Evolutionary conservation across 1,284 basidiomycete species (phyloP), one percentile per base, ranked within the genome.

Genomic region (Microbotryomycetes sp.): DNA sequence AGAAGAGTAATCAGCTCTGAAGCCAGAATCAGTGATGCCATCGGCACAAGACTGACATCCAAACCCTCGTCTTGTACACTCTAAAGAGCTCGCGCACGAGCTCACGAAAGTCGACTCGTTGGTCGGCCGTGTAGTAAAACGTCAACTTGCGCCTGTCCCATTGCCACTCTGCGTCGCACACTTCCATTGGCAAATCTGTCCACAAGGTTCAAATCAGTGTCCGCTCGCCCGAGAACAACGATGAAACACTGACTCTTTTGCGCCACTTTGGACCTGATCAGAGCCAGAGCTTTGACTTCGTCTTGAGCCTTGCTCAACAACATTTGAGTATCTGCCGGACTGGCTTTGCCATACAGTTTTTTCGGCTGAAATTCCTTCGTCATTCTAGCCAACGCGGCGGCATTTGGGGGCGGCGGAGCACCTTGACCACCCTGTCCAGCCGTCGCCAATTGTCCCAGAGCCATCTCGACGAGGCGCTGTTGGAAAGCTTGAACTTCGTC

Each of bases 101-200:
- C 75, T 97, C 93, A 70, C 94, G 83, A 79, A 98, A 97, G 77
- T 98, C 94, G 74, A 98, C 93, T 68, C 94, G 80, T 77, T 91
- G 91, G 73, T 94, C 91, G 56, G 93, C 91, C 62, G 93, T 81
- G 75, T 96, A 98, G 79, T 97, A 97, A 80, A 97, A 97, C 0
- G 94, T 97, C 65, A 98, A 78, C 78, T 97, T 97, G 76, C 92
- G 88, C 53, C 94, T 86, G 77, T 97, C 92, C 89, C 89, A 97
- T 75, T 98, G 94, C 79, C 94, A 97, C 78, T 97, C 94, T 30
- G 92, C 93, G 74, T 96, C 92, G 59, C 96, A 86, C 61, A 98
- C 91, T 76, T 93, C 89, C 94, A 98, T 98, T 18, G 92, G 91
- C 72, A 98, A 78, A 73, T 91, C 73, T 53, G 68, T 58, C 48